Base-by-base conservation (phyloP, 139 green algal genomes). In the Dunaliella primolecta region DNA sequence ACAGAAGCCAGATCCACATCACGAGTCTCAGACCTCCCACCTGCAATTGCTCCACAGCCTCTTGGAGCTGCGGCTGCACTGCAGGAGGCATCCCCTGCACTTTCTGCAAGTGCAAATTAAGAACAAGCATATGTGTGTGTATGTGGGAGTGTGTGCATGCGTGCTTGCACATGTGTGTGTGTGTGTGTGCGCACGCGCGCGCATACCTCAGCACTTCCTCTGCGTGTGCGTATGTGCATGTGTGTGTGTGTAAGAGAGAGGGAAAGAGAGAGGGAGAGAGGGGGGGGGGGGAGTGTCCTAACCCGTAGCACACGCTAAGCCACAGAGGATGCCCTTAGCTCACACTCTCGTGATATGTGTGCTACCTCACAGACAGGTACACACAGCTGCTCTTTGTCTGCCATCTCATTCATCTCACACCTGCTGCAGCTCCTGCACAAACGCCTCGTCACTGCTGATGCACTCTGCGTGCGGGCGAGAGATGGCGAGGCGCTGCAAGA, bases 291-390 rank as follows among this genome's bases (percentile, higher is more conserved):
- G n/a, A n/a, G n/a, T n/a, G n/a, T n/a, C n/a, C n/a, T n/a, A n/a
- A n/a, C n/a, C n/a, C n/a, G n/a, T n/a, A n/a, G n/a, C 77, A 82
- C 77, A 46, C 77, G 46, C 77, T 56, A 7, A 82, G 3, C 38
- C 34, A 82, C 77, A 82, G 46, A 55, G 15, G 46, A 2, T 56
- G 3, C 20, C 46, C 7, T 64, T 7, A 7, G 46, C 46, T 25
- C 46, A 64, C 46, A 64, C 7, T 7, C 46, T 7, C 46, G 46
- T 15, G 46, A 64, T 15, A 64, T 15, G 46, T 15, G 15, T 15
- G 15, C 46, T 25, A 64, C 7, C 46, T 64, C 15, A 64, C 46
- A 64, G 7, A 64, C 46, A 64, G 7, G 46, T 15, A 64, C 46
- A 25, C 15, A 15, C 46, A 64, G 7, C 7, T 15, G 15, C 46